Base-by-base conservation (phyloP, 148 eudicot species). In the Rhododendron williamsianum region DNA sequence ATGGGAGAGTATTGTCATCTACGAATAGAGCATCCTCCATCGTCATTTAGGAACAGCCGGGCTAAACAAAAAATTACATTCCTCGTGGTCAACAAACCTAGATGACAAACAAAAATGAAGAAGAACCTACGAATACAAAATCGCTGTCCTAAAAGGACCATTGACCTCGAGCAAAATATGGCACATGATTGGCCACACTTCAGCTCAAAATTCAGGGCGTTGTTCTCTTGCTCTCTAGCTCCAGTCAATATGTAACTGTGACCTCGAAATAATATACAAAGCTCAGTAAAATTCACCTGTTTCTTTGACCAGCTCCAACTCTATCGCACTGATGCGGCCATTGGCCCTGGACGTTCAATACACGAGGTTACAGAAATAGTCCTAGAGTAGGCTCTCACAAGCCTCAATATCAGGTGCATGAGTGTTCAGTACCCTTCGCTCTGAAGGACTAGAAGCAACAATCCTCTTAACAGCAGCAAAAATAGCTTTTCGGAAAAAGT, bases 381-480 rank as follows among this genome's bases (percentile, higher is more conserved):
- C 72, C 88, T 91, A 93, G 73, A 94, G 86, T 63, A 97, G 91
- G 83, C 87, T 88, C 89, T 90, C 88, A 87, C 99, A 97, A 49
- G 91, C 94, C 65, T 92, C 92, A 35, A 95, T 81, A 77, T 93
- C 92, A 6, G 90, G 74, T 36, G 93, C 93, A 84, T 95, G 98
- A 0, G 92, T 84, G 19, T 91, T 95, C 89, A 96, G 76, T 71
- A 93, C 46, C n/a, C 85, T 88, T 78, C 87, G 88, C 25, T 92
- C 98, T 0, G 88, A 71, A 41, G 93, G 87, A 84, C 83, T 87
- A 0, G 93, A 87, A 84, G 85, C 60, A 35, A 93, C 89, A 11
- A 91, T 87, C 83, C 85, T 89, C 49, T 80, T 82, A 15, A 80
- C 91, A 73, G 93, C 93, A 21, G 88, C 87, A 16, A 94, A 91